Evolutionary conservation across 2,329 filamentous ascomycete genomes (phyloP), one percentile per base, ranked within the genome.

Genomic region (Eurotiales sp.): DNA sequence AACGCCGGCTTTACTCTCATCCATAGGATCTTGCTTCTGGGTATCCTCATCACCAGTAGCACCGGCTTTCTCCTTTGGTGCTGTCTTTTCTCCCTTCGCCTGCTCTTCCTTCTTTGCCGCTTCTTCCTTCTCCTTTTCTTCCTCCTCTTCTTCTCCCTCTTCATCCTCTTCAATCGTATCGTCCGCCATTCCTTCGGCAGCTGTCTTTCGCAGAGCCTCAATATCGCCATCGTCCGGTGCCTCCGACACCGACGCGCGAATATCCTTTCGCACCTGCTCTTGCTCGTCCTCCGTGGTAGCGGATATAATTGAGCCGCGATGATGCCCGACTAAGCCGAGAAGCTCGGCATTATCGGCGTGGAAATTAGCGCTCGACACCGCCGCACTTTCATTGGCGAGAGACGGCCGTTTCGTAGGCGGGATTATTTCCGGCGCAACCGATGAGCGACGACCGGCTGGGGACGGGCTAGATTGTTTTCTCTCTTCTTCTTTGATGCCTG

Each of bases 331-430:
- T n/a, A 71, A 55, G 3, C 68, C 68, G 51, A 70, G 52, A 49
- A 57, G 51, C 55, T 66, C 64, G 36, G 61, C 64, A 51, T 69
- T 67, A 51, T 68, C 69, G 46, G 61, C 66, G 51, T 58, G 66
- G 58, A 72, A 64, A 53, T 71, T 70, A 12, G 65, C 66, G 48
- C 64, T 67, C 2, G 70, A 72, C 8, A 64, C 61, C 6, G 68
- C 68, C 30, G 68, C 69, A 4, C 57, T 46, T 52, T 71, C 68
- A 8, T 66, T 63, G 15, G 67, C 58, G 22, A 71, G 56, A 32
- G 62, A 54, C 6, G 69, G 69, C 22, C 69, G 61, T 46, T 61
- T 59, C 10, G 22, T 8, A 15, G 59, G 58, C 1, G 56, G 51
- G 19, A 53, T 56, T 23, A 67, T 56, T 46, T 67, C 67, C 42